These are phyloP conservation scores for Kalanchoe fedtschenkoi DNA, from an alignment of 164 flowering plant species.

Conservation along the genomic window DNA sequence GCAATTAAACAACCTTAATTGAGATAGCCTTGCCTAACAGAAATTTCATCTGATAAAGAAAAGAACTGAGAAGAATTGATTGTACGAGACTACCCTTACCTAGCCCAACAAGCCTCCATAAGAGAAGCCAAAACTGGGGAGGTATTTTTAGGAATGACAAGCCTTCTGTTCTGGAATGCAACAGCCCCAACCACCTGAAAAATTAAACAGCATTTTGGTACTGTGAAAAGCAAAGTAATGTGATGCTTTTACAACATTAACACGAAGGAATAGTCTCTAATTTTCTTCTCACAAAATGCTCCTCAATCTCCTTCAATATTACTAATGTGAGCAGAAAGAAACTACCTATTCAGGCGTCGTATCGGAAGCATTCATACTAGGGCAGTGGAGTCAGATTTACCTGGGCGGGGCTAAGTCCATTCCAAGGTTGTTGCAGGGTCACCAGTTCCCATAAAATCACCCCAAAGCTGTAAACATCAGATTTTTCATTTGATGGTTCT, in stretches of 20 bases:
- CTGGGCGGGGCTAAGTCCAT: conserved; percentile 85
- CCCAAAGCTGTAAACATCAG: conserved; percentile 96
- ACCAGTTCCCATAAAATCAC: conserved; percentile 93
- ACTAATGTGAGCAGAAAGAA: no score
- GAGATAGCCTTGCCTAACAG: background rate
- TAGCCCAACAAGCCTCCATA: conserved; percentile 93
- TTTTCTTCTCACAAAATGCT: no score
- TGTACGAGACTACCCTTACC: conserved; percentile 50
- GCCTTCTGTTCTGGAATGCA: conserved; percentile 90
- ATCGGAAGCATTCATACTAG: background rate
- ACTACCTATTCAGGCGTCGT: background rate
- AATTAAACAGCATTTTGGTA: background rate
- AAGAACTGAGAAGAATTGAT: background rate
- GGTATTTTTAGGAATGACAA: conserved; percentile 54
- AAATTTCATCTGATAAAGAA: background rate
- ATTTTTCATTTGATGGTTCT: conserved; percentile 86
- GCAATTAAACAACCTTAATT: background rate
- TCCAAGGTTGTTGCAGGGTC: conserved; percentile 95
- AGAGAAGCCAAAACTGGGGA: conserved; percentile 59
- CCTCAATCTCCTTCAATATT: no score
- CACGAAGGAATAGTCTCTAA: no score
- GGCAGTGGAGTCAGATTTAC: conserved; percentile 19
- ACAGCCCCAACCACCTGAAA: conserved; percentile 97
- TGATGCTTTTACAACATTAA: background rate
- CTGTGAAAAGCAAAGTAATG: background rate